Base-by-base conservation (phyloP, 176 grass and related monocot genomes). In the Oryza coarctata region DNA sequence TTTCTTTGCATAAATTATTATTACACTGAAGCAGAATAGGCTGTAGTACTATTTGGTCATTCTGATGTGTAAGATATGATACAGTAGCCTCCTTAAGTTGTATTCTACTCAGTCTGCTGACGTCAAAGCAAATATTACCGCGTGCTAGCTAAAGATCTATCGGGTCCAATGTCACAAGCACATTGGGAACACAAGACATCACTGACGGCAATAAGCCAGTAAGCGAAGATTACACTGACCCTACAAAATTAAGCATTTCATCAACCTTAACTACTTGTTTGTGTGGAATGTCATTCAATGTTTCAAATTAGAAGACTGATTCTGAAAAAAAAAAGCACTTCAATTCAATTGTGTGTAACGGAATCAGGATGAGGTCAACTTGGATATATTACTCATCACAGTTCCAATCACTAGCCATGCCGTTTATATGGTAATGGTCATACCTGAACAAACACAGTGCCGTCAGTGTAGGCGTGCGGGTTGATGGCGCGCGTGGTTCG, bases 391-490 rank as follows among this genome's bases (percentile, higher is more conserved):
- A 30, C 44, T 9, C 2, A 34, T 8, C 10, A 27, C 12, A 26
- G 0, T 3, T 1, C 25, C 39, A 83, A 18, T 63, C 28, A 52
- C 7, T 15, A 65, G 23, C 14, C 36, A 39, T 6, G 0, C 2
- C 12, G 14, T 6, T 52, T 52, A 49, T 57, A 57, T 22, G 3
- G n/a, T 23, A 23, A 11, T 40, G 7, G n/a, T n/a, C 22, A 49
- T 77, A 97, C 95, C 95, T 98, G 95, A 82, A 98, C 95, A 63
- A 94, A 98, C 5, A 98, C 90, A 14, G 95, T 94, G 76, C 92
- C 95, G 3, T 94, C 92, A 3, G 95, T 98, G 78, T 98, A 98
- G 17, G 95, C 92, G 74, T 94, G 92, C n/a, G 95, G 95, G 70
- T 94, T 98, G 90, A 98, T 98, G 81, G 95, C 92, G 15, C 95